Evolutionary conservation across 2,329 filamentous ascomycete species (phyloP), one percentile per base, ranked within the genome.

Genomic region (Ambrosiella cleistominuta): DNA sequence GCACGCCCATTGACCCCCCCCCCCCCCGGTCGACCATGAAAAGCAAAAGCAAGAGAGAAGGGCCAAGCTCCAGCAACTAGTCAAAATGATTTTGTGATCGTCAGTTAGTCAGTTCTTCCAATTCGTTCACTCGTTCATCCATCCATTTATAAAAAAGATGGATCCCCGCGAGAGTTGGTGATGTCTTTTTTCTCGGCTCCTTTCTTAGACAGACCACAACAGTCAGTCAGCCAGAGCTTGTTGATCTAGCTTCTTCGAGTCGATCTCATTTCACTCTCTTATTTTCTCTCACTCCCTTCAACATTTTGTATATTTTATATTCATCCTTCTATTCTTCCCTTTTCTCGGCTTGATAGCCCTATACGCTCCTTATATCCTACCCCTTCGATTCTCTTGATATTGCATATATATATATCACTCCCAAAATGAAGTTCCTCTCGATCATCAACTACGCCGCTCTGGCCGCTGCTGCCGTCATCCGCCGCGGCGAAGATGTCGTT

Each of bases 401-500:
- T 4, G 2, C 19, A 13, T 17, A 13, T 47, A 38, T 40, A 44
- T 47, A 17, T 27, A 17, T 52, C 49, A 37, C 13, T 38, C 42
- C 42, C 55, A 61, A 27, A 7, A 61, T 61, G 59, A 61, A 61
- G 59, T 53, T 58, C 51, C 42, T 49, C 17, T 55, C 56, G 5
- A 13, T 61, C n/a, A 7, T 54, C 35, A 58, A 56, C 56, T 58
- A 53, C 38, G 56, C 47, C 38, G 59, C 56, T 11, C 37, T 61
- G 27, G 59, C 59, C 47, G 44, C 59, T 49, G 59, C 56, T 12
- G 59, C 59, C 19, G 59, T 61, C 45, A 56, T 61, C 47, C 59
- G 56, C 19, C 59, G 56, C 9, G 59, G 59, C 8, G 50, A 61
- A 7, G 45, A 58, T 1, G 35, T 56, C 39, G 55, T 58, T 40